These are phyloP conservation scores for Pythium monospermum DNA, from an alignment of 352 stramenopile species.

Conservation along the genomic window DNA sequence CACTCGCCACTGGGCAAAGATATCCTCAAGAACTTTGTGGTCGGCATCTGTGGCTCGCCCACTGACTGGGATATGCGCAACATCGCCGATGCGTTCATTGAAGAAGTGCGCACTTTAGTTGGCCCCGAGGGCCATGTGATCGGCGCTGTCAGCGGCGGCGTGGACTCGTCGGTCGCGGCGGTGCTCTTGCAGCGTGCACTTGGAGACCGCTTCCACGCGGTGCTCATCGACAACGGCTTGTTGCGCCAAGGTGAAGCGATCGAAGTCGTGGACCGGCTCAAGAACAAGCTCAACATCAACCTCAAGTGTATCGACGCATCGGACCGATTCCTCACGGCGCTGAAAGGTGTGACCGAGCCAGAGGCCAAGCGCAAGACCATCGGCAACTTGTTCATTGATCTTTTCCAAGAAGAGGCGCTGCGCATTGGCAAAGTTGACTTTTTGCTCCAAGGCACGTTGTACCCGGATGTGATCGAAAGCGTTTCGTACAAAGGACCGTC, in stretches of 20 bases:
- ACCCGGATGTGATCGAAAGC: constrained; percentile 99
- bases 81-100: constrained; percentile 89
- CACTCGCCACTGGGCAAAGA: constrained; percentile 94
- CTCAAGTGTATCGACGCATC: constrained; percentile 95
- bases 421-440: constrained; percentile 89
- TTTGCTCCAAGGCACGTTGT: constrained; percentile 98
- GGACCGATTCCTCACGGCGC: constrained; percentile 92
- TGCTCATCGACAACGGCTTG: constrained; percentile 99
- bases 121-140: constrained; percentile 96
- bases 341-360: constrained; percentile 95
- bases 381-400: constrained; percentile 98
- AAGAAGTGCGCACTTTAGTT: constrained; percentile 89
- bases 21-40: constrained; percentile 97
- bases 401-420: constrained; percentile 93
- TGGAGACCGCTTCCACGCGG: constrained; percentile 97
- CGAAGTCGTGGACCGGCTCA: constrained; percentile 88
- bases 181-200: constrained; percentile 97
- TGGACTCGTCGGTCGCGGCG: constrained; percentile 98
- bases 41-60: constrained; percentile 92
- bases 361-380: constrained; percentile 99
- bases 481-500: constrained; percentile 98
- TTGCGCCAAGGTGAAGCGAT: constrained; percentile 94
- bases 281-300: constrained; percentile 94
- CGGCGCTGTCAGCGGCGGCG: constrained; percentile 96
- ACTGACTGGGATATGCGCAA: constrained; percentile 98